A percentile compares a stretch with the other conserved stretches of the same genome.
Conservation (phyloP, 2,329 filamentous ascomycete genomes). For the Colletotrichum agaves region DNA sequence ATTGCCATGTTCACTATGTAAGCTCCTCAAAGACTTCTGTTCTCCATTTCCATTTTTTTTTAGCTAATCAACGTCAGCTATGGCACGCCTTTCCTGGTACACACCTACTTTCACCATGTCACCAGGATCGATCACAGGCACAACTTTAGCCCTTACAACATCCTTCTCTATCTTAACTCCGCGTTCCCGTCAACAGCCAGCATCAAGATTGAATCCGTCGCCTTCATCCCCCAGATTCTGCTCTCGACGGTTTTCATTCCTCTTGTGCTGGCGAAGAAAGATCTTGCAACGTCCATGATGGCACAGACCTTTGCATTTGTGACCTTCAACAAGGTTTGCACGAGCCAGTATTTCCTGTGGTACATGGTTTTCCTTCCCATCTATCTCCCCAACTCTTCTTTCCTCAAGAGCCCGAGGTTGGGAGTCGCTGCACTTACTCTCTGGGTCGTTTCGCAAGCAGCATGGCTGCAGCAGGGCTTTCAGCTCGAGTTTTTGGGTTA, state of each 20-base stretch:
- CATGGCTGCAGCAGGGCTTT: constrained; percentile 82
- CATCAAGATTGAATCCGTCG: constrained; percentile 76
- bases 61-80: constrained; percentile 64
- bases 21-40: constrained; percentile 44
- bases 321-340: constrained; percentile 98
- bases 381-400: constrained; percentile 83
- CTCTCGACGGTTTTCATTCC: constrained; percentile 83
- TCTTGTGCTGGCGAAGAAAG: constrained; percentile 79
- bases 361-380: constrained; percentile 94
- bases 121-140: constrained; percentile 95
- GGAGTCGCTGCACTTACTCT: constrained; percentile 74
- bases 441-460: constrained; percentile 81
- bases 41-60: too few relatives aligned
- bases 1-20: constrained; percentile 80
- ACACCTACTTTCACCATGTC: constrained; percentile 94
- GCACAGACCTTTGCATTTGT: constrained; percentile 98
- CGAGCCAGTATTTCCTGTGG: constrained; percentile 99
- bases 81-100: constrained; percentile 81
- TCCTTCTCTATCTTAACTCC: constrained; percentile 87
- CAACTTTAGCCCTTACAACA: constrained; percentile 98
- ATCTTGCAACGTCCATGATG: constrained; percentile 86
- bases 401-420: constrained; percentile 68
- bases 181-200: constrained; percentile 59
- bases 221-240: constrained; percentile 88
- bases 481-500: constrained; percentile 81